Evolutionary conservation across 352 stramenopile species (phyloP).

Genomic region (Nothophytophthora sp.): DNA sequence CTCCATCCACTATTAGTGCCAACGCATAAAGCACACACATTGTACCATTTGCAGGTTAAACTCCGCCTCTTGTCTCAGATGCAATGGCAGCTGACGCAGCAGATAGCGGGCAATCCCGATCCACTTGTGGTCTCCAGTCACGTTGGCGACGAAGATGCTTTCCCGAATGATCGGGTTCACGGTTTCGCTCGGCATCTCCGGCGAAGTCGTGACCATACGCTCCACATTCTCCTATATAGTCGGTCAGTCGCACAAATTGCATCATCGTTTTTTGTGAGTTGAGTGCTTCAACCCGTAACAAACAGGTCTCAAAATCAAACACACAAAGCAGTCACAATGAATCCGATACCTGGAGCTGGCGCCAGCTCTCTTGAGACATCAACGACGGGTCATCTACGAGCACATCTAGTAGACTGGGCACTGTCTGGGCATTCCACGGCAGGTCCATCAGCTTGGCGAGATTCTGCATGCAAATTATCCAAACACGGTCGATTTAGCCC

Average conservation of each 20-base stretch:
- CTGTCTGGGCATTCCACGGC: conserved; percentile 53
- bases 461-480: conserved; percentile 26
- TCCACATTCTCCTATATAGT: conserved; percentile 44
- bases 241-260: neutral
- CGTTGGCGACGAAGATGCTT: conserved; percentile 54
- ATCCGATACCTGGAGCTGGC: conserved; percentile 49
- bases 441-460: conserved; percentile 68
- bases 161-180: conserved; percentile 69
- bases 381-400: conserved; percentile 49
- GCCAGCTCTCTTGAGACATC: conserved; percentile 49
- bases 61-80: conserved; percentile 66
- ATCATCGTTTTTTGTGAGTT: no score
- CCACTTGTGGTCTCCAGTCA: conserved; percentile 46
- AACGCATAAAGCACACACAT: neutral
- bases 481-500: neutral
- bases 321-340: no score
- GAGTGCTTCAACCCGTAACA: no score
- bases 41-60: conserved; percentile 82
- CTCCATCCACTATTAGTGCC: neutral
- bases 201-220: conserved; percentile 40
- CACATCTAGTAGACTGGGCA: conserved; percentile 61
- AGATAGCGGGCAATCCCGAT: conserved; percentile 52
- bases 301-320: no score
- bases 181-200: conserved; percentile 39
- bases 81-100: conserved; percentile 47